Conservation (phyloP, 148 eudicot genomes). For the Arctostaphylos glauca region DNA sequence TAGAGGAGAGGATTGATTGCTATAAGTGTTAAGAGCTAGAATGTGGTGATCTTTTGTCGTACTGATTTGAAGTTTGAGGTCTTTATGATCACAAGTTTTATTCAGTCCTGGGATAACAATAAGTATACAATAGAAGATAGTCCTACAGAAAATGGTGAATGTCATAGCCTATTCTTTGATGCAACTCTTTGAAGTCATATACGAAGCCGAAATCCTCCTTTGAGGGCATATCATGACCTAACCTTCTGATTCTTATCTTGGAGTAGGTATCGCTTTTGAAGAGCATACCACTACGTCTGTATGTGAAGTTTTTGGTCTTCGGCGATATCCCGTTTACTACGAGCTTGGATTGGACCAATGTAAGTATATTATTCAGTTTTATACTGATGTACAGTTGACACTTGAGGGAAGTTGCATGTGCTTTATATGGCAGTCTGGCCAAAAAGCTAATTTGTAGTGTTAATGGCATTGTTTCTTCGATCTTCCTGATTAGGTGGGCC, state of each 20-base stretch:
- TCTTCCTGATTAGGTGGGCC: constrained; percentile 53
- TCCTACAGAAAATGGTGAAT: not conserved
- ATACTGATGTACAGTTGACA: not conserved
- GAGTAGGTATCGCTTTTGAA: constrained; percentile 67
- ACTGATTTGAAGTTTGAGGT: not conserved
- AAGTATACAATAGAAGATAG: not conserved
- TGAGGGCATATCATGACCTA: not conserved
- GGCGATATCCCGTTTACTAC: constrained; percentile 42
- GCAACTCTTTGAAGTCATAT: not conserved
- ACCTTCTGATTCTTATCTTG: constrained; percentile 12
- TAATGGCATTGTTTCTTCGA: not conserved
- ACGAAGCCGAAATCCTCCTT: not conserved
- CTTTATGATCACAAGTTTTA: not conserved
- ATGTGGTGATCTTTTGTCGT: not conserved
- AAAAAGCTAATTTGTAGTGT: not conserved
- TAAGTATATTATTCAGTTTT: constrained; percentile 24
- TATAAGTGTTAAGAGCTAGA: not conserved
- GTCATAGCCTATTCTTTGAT: not conserved
- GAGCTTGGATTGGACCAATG: constrained; percentile 65
- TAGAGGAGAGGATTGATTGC: not conserved
- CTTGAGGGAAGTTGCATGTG: not conserved
- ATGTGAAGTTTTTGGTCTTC: constrained; percentile 49
- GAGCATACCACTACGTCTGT: constrained; percentile 64
- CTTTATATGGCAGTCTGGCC: not conserved
- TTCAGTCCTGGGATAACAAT: not conserved